A percentile compares a stretch with the other conserved stretches of the same genome.
These are phyloP conservation scores for Mycena galopus DNA, from an alignment of 768 basidiomycete species.

Conservation along the genomic window DNA sequence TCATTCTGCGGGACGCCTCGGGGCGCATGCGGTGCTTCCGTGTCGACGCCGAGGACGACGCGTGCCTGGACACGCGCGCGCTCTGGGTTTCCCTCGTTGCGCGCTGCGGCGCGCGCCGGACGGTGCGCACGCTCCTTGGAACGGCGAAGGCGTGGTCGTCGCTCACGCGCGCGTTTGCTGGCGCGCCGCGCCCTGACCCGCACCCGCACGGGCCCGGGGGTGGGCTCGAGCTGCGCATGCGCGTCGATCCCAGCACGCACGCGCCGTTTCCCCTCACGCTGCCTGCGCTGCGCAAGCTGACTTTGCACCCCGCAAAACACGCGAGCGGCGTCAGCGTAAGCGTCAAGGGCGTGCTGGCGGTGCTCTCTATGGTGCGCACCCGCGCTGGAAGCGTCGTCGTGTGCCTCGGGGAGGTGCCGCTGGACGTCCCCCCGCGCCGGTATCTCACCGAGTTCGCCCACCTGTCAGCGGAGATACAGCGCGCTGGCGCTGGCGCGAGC, in stretches of 20 bases:
- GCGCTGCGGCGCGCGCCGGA: not conserved
- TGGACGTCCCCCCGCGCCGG: not conserved
- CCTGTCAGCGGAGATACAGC: not conserved
- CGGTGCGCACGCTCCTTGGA: conserved; percentile 9
- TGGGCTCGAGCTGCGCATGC: not conserved
- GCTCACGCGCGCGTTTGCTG: not conserved
- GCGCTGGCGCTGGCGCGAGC: not conserved
- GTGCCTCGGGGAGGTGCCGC: not conserved
- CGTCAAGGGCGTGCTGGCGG: not conserved
- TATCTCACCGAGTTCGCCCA: not conserved
- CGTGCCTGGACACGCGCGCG: not conserved
- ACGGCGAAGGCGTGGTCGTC: not conserved
- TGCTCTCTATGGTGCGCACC: not conserved
- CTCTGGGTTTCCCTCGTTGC: conserved; percentile 5
- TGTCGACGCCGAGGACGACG: not conserved
- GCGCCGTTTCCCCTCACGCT: not conserved
- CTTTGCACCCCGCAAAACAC: not conserved
- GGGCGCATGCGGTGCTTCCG: conserved; percentile 3
- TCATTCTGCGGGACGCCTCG: not conserved
- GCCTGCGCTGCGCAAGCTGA: not conserved
- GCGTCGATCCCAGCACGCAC: not conserved
- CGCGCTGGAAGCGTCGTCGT: not conserved
- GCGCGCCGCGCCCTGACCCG: not conserved
- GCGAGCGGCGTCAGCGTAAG: not conserved
- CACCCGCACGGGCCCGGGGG: too few species aligned